Percentiles rank a stretch among this genome's conserved stretches.
phyloP scores from a whole-genome alignment of 768 basidiomycete genomes.

The Mycena vulgaris region DNA sequence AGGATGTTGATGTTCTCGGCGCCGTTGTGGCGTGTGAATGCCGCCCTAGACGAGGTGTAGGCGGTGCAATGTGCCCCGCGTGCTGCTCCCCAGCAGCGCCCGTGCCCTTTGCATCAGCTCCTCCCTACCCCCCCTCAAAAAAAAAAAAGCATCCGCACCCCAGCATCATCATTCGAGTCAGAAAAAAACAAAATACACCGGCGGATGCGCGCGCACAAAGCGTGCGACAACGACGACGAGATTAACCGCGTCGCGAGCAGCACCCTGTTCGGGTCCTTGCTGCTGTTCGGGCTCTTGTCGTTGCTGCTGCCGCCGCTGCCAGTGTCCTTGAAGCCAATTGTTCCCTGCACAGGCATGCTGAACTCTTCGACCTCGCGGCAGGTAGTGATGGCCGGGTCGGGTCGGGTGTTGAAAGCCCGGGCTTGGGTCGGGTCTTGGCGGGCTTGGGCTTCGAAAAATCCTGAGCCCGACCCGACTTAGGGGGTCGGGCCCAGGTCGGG shows the following conservation, averaged over 20 bases:
- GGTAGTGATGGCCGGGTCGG: too few species aligned
- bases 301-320: too few species aligned
- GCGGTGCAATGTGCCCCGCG: constrained; percentile 66
- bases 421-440: too few species aligned
- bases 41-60: neutral
- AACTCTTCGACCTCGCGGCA: too few species aligned
- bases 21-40: too few species aligned
- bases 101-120: constrained; percentile 65
- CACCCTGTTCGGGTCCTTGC: constrained; percentile 36
- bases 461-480: too few species aligned
- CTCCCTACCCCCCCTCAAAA: too few species aligned
- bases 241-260: constrained; percentile 66
- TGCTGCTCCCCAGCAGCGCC: constrained; percentile 74
- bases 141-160: neutral
- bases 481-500: too few species aligned
- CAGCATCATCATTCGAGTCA: neutral
- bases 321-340: neutral
- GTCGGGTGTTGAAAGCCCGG: too few species aligned
- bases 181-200: constrained; percentile 47
- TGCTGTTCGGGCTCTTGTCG: too few species aligned
- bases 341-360: constrained; percentile 18
- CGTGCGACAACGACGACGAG: constrained; percentile 72
- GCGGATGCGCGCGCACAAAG: constrained; percentile 65
- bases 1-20: constrained; percentile 35
- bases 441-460: too few species aligned